Evolutionary conservation across 2,329 filamentous ascomycete genomes (phyloP), one percentile per base, ranked within the genome.

Genomic region (Penicillium sp.): DNA sequence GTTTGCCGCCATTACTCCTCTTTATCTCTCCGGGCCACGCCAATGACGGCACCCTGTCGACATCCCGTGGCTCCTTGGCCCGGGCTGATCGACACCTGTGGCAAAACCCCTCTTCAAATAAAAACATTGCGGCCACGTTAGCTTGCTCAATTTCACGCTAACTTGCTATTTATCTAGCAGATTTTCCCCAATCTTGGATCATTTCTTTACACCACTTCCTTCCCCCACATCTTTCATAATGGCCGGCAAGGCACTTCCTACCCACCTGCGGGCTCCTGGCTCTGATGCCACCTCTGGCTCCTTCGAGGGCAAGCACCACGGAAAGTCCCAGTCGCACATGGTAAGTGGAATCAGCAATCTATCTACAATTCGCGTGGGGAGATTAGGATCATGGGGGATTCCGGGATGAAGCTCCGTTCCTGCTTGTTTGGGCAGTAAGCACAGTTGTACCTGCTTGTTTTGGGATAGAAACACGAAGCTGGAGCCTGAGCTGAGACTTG

Each of bases 161-260:
- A 52, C 49, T 35, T 41, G n/a, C 33, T 50, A 35, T 24, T 50
- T 50, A 39, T 39, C 29, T 21, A 5, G 22, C 48, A 50, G 48
- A 14, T 33, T 37, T 37, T 50, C 43, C 39, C 33, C 22, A 43
- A 13, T 35, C 29, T 31, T 14, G 21, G 5, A 53, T 27, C 24
- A 14, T 48, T 52, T 26, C 52, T 39, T 19, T 29, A 37, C 21
- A 35, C 52, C 52, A 26, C 33, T 56, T 58, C 54, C 26, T 50
- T 29, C 45, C 46, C 16, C 19, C 44, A 55, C 41, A 51, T 10
- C 16, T 37, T 45, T 52, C 67, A 80, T 67, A 69, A 93, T 93
- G 89, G 87, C 90, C 63, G 82, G 85, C 71, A 91, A 85, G 78
- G 90, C 90, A 63, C 81, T 97, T 68, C 91, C 93, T 63, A 83